Evolutionary conservation across 768 basidiomycete species (phyloP).

Genomic region (Agrocybe pediades): DNA sequence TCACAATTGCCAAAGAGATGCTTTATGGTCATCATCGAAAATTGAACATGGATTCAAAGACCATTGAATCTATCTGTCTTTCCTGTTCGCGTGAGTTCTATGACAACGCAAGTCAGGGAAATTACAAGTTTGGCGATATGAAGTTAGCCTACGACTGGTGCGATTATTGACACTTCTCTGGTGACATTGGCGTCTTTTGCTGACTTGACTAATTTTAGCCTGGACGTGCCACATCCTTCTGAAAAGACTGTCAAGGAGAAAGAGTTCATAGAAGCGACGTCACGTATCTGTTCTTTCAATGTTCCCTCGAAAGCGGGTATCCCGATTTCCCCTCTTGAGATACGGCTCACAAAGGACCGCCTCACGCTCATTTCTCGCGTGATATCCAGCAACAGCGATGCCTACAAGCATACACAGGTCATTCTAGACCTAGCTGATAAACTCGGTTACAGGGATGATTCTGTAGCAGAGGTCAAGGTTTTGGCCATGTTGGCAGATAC

Average conservation of each 20-base stretch:
- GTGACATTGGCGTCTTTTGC: too few species aligned
- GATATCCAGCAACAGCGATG: slow-evolving; percentile 80
- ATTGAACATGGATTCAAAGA: slow-evolving; percentile 47
- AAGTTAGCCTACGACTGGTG: slow-evolving; percentile 97
- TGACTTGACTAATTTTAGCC: slow-evolving; percentile 48
- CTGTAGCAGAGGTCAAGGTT: slow-evolving; percentile 76
- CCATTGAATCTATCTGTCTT: slow-evolving; percentile 79
- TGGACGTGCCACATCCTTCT: slow-evolving; percentile 72
- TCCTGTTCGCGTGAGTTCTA: slow-evolving; percentile 87
- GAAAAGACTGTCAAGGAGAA: slow-evolving; percentile 67
- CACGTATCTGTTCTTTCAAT: slow-evolving; percentile 91
- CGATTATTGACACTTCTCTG: background rate
- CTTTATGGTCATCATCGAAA: slow-evolving; percentile 49
- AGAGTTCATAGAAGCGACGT: slow-evolving; percentile 97
- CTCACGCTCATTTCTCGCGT: slow-evolving; percentile 87
- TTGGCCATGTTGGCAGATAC: slow-evolving; percentile 91
- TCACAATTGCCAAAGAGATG: slow-evolving; percentile 58
- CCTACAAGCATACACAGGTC: slow-evolving; percentile 90
- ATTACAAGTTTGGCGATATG: slow-evolving; percentile 93
- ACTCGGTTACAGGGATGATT: slow-evolving; percentile 76
- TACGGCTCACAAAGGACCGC: slow-evolving; percentile 87
- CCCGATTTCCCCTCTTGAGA: slow-evolving; percentile 87
- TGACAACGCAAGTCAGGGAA: slow-evolving; percentile 91
- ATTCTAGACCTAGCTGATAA: slow-evolving; percentile 89
- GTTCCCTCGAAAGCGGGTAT: slow-evolving; percentile 74